Conservation (phyloP, 108 stramenopile species). For the Skeletonema tropicum region DNA sequence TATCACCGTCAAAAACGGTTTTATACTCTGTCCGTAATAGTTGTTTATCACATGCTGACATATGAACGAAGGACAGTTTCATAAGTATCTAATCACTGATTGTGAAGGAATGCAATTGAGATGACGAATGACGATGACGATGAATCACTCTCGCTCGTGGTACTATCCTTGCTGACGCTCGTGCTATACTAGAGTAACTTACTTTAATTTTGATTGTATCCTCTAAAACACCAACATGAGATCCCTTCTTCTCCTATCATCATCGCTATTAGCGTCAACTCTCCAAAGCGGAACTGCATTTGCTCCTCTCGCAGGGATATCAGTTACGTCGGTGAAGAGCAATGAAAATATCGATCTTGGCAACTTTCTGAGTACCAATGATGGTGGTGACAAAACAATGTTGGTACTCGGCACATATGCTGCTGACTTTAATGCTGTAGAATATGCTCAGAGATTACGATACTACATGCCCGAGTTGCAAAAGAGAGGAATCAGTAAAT, state of each 20-base stretch:
- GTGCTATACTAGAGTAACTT: no score
- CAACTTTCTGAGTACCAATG: constrained; percentile 19
- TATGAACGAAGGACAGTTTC: no score
- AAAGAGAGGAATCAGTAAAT: constrained; percentile 60
- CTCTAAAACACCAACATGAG: neutral
- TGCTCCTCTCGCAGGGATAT: constrained; percentile 34
- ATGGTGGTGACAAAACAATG: constrained; percentile 34
- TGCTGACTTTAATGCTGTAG: constrained; percentile 91
- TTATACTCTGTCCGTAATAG: no score
- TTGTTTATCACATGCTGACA: no score
- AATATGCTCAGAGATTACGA: constrained; percentile 86
- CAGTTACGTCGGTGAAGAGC: constrained; percentile 43
- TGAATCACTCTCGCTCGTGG: no score
- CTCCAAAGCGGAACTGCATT: constrained; percentile 16
- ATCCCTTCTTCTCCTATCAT: neutral
- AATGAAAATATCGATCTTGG: constrained; percentile 29
- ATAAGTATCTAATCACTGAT: no score
- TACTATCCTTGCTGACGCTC: no score
- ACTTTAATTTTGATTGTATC: no score
- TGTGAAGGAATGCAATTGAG: no score
- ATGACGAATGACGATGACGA: no score
- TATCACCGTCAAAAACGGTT: no score
- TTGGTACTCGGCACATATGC: constrained; percentile 78
- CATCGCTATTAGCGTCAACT: neutral
- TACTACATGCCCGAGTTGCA: constrained; percentile 80